Evolutionary conservation across 352 stramenopile genomes (phyloP).

Genomic region (Phytophthora uliginosa): DNA sequence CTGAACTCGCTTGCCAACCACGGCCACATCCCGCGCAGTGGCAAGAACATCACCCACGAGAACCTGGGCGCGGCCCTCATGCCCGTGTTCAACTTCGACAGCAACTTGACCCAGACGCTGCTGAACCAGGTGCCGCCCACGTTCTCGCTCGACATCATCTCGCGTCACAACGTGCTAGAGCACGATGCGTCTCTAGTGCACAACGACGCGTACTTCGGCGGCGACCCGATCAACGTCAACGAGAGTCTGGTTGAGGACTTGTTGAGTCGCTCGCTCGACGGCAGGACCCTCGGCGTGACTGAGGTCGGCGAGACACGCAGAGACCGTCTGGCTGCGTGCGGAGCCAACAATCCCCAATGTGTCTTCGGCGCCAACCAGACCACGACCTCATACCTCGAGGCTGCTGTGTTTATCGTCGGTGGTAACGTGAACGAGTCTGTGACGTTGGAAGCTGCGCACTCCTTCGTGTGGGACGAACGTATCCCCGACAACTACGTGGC

Average conservation of each 20-base stretch:
- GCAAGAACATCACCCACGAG: slow-evolving; percentile 50
- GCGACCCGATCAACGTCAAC: slow-evolving; percentile 32
- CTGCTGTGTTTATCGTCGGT: slow-evolving; percentile 41
- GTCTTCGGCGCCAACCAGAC: slow-evolving; percentile 29
- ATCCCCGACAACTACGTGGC: slow-evolving; percentile 42
- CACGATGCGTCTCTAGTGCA: slow-evolving; percentile 55
- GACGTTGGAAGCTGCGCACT: slow-evolving; percentile 31
- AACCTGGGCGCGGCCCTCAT: slow-evolving; percentile 30
- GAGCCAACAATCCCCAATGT: slow-evolving; percentile 43
- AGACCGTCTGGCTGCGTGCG: slow-evolving; percentile 35
- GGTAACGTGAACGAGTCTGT: slow-evolving; percentile 43
- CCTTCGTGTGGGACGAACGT: slow-evolving; percentile 47
- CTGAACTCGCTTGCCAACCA: slow-evolving; percentile 67
- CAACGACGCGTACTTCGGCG: slow-evolving; percentile 34
- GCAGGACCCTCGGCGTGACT: slow-evolving; percentile 25
- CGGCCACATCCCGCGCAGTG: slow-evolving; percentile 55
- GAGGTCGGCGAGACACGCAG: slow-evolving; percentile 23
- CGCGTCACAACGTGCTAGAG: slow-evolving; percentile 54
- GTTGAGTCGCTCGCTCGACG: slow-evolving; percentile 27
- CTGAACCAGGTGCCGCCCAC: slow-evolving; percentile 28
- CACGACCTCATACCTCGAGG: slow-evolving; percentile 36
- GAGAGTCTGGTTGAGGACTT: slow-evolving; percentile 28
- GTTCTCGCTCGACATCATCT: slow-evolving; percentile 42
- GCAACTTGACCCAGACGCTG: slow-evolving; percentile 23
- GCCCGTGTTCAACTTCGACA: slow-evolving; percentile 40